Base-by-base conservation (phyloP, 805 yeast species). In the Lipomyces anomalus region DNA sequence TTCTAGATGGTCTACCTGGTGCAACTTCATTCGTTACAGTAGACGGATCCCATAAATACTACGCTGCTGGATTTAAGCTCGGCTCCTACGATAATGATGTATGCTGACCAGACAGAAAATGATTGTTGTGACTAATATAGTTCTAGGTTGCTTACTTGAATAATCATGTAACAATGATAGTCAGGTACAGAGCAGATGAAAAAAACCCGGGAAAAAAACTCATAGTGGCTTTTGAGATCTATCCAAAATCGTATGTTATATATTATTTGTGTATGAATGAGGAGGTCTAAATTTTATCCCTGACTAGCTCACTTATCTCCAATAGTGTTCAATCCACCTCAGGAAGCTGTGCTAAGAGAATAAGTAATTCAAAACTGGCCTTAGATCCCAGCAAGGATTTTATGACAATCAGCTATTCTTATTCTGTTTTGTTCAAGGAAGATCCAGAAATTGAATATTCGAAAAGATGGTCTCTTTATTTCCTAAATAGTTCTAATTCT, bases 151-250 rank as follows among this genome's bases (percentile, higher is more conserved):
- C 80, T 3, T 83, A 76, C 59, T 51, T 87, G 24, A 78, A 88
- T 63, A 87, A 85, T 61, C 95, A 88, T 61, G 79, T 83, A 6
- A 82, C 82, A 82, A 58, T 87, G 44, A 90, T 88, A 11, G 72
- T 87, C 35, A 73, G 95, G 57, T 84, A 78, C 66, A 82, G 85
- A 55, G 67, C 59, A 23, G 55, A 49, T 21, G 42, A 33, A 9
- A 32, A 38, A 48, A 63, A 69, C 59, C 66, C 69, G 26, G 63
- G 61, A 40, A 58, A 61, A 6, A 50, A 51, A 18, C 57, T 50
- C 16, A 84, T 87, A 56, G 95, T 87, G 17, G 96, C 95, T 0
- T 84, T 88, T 56, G 96, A 87, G 65, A 84, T 86, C 11, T 87
- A 87, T 60, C 95, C 95, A 7, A 81, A 78, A 61, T 82, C 92